Evolutionary conservation across 176 grass and related monocot genomes (phyloP).

Genomic region (Rhynchospora tenuis): DNA sequence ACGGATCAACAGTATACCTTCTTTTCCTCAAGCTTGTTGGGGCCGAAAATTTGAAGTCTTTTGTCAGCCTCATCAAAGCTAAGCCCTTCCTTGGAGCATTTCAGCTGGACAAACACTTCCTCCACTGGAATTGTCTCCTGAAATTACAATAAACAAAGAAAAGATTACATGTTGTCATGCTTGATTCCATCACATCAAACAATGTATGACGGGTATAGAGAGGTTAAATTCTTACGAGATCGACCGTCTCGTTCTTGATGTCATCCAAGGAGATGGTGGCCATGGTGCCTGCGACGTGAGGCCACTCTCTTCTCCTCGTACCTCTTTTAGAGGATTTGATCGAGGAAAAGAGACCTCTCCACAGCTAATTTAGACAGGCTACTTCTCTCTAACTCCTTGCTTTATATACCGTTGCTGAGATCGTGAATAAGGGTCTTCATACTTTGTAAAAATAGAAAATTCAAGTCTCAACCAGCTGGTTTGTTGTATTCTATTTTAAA

Average conservation of each 20-base stretch:
- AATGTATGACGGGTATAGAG: not conserved
- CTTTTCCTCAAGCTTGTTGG: slow-evolving; percentile 95
- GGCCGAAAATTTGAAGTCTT: slow-evolving; percentile 75
- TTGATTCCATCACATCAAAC: not conserved
- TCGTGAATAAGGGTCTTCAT: not conserved
- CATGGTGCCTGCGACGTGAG: not conserved
- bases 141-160: not conserved
- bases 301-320: not conserved
- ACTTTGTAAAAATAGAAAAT: not conserved
- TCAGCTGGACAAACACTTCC: slow-evolving; percentile 79
- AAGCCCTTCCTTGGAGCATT: slow-evolving; percentile 68
- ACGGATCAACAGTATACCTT: slow-evolving; percentile 11
- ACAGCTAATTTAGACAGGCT: not conserved
- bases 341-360: not conserved
- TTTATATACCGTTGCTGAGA: slow-evolving; percentile 3
- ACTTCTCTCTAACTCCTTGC: not conserved
- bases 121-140: slow-evolving; percentile 79
- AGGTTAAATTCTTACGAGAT: slow-evolving; percentile 26
- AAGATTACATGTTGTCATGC: not conserved
- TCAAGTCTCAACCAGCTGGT: not conserved
- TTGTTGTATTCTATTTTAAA: not conserved
- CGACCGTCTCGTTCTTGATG: slow-evolving; percentile 38
- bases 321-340: not conserved
- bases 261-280: slow-evolving; percentile 33
- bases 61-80: slow-evolving; percentile 36